Evolutionary conservation across 805 yeast species (phyloP).

Genomic region (Myxozyma monticola): DNA sequence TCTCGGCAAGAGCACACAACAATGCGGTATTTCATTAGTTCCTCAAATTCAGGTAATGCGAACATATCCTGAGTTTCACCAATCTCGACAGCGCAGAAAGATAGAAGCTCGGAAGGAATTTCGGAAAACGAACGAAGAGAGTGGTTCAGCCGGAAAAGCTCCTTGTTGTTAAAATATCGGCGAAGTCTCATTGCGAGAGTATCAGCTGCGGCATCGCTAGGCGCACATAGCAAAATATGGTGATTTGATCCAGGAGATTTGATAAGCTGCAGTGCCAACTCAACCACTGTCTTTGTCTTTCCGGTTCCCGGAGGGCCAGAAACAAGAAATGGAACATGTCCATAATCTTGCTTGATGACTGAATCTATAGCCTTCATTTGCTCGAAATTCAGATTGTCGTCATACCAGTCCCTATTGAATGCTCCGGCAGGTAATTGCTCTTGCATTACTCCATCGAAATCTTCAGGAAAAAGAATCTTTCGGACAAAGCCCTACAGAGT

Average conservation of each 20-base stretch:
- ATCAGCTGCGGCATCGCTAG: slow-evolving; percentile 30
- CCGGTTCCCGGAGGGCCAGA: slow-evolving; percentile 31
- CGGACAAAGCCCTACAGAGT: slow-evolving; percentile 14
- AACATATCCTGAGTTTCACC: slow-evolving; percentile 24
- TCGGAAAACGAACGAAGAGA: slow-evolving; percentile 20
- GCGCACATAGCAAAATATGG: slow-evolving; percentile 26
- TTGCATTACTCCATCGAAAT: slow-evolving; percentile 17
- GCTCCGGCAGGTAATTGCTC: slow-evolving; percentile 11
- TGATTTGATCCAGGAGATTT: neutral
- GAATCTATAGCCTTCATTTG: slow-evolving; percentile 26
- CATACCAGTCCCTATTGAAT: slow-evolving; percentile 20
- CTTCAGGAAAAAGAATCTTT: slow-evolving; percentile 23
- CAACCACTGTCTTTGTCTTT: slow-evolving; percentile 29
- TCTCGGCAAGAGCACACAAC: slow-evolving; percentile 29
- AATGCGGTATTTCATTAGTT: slow-evolving; percentile 14
- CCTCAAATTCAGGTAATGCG: slow-evolving; percentile 16
- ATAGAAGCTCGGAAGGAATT: slow-evolving; percentile 20
- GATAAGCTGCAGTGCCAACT: slow-evolving; percentile 24
- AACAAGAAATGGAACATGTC: slow-evolving; percentile 25
- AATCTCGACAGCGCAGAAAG: slow-evolving; percentile 19
- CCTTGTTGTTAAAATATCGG: slow-evolving; percentile 11
- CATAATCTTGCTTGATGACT: slow-evolving; percentile 17
- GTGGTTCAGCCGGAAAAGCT: slow-evolving; percentile 19
- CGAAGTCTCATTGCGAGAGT: slow-evolving; percentile 25
- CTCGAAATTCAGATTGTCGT: slow-evolving; percentile 21